Conservation (phyloP, 2,329 filamentous ascomycete genomes). For the Didymella lethalis region DNA sequence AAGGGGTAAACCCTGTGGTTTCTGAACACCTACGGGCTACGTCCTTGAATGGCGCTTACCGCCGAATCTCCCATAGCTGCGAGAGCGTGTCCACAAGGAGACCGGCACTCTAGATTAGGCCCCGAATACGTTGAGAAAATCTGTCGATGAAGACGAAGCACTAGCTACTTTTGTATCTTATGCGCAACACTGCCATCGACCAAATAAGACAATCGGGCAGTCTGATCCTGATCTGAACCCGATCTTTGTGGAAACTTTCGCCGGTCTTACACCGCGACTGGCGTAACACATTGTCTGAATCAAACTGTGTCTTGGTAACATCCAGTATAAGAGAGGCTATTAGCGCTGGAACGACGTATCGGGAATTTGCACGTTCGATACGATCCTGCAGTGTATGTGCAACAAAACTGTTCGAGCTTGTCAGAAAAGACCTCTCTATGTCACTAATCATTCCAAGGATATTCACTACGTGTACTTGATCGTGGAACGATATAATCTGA, state of each 20-base stretch:
- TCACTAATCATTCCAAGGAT: conserved; percentile 42
- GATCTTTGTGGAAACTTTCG: conserved; percentile 15
- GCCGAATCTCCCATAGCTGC: too few relatives aligned
- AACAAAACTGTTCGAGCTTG: conserved; percentile 53
- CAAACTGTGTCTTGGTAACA: conserved; percentile 49
- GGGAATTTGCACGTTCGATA: conserved; percentile 59
- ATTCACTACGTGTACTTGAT: conserved; percentile 50
- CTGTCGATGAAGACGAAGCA: not conserved
- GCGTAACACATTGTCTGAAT: conserved; percentile 50
- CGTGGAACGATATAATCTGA: conserved; percentile 46
- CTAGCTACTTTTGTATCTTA: not conserved
- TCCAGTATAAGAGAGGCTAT: conserved; percentile 56
- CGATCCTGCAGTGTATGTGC: conserved; percentile 39
- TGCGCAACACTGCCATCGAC: not conserved
- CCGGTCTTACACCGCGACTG: conserved; percentile 47
- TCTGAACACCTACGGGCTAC: too few relatives aligned
- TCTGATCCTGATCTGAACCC: not conserved
- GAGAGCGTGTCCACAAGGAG: not conserved
- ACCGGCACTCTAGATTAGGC: too few relatives aligned
- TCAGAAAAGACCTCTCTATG: conserved; percentile 50
- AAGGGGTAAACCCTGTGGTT: too few relatives aligned
- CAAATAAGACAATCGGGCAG: not conserved
- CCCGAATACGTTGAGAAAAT: not conserved
- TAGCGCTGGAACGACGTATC: conserved; percentile 61
- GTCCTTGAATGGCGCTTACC: too few relatives aligned